phyloP scores from a whole-genome alignment of 805 yeast species.

The Candida sakaeoensis region DNA sequence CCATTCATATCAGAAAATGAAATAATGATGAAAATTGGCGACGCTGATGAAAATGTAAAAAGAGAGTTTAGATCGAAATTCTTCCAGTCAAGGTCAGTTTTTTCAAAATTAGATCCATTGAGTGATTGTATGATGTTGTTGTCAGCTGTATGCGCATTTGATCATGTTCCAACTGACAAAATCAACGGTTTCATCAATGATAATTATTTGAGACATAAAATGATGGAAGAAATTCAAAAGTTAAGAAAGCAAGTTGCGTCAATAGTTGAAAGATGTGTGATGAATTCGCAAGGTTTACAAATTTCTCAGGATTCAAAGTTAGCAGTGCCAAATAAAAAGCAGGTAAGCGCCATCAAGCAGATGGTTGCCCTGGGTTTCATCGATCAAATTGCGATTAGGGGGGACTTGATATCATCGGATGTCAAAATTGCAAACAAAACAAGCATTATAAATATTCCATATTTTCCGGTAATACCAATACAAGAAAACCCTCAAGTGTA shows the following conservation, averaged over 20 bases:
- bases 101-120: slow-evolving; percentile 62
- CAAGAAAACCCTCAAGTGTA: slow-evolving; percentile 57
- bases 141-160: slow-evolving; percentile 84
- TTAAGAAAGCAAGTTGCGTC: slow-evolving; percentile 74
- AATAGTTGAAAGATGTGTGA: slow-evolving; percentile 55
- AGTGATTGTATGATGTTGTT: slow-evolving; percentile 75
- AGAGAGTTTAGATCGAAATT: slow-evolving; percentile 47
- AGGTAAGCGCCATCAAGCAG: slow-evolving; percentile 78
- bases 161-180: slow-evolving; percentile 58
- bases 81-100: slow-evolving; percentile 54
- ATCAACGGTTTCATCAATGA: slow-evolving; percentile 45
- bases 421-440: slow-evolving; percentile 55
- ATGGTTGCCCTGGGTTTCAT: slow-evolving; percentile 90
- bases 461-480: slow-evolving; percentile 46
- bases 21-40: slow-evolving; percentile 45
- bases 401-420: slow-evolving; percentile 68
- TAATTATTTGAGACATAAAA: slow-evolving; percentile 71
- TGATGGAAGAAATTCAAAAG: slow-evolving; percentile 81
- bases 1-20: slow-evolving; percentile 79
- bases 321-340: slow-evolving; percentile 65
- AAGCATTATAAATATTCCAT: slow-evolving; percentile 59
- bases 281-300: slow-evolving; percentile 50
- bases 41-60: slow-evolving; percentile 35
- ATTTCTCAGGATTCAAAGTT: slow-evolving; percentile 40
- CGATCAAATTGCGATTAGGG: slow-evolving; percentile 85